These are phyloP conservation scores for Takashimella tepidaria DNA, from an alignment of 1,284 basidiomycete genomes.

Conservation along the genomic window DNA sequence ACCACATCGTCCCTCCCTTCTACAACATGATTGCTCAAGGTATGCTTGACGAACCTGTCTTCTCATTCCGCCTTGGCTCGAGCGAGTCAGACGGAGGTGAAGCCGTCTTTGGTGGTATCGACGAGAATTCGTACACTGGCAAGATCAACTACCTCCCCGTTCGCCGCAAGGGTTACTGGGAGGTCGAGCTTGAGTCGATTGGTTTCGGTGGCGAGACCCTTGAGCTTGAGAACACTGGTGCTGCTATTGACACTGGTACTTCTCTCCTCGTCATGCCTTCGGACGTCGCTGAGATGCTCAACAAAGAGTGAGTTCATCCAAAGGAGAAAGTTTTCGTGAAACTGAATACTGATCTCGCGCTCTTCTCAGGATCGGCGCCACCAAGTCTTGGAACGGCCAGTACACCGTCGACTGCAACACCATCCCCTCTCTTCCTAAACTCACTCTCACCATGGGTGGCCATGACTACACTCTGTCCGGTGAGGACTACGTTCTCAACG, in stretches of 20 bases:
- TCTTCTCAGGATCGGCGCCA: conserved; percentile 69
- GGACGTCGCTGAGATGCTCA: conserved; percentile 96
- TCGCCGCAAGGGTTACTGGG: conserved; percentile 97
- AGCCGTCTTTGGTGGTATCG: conserved; percentile 89
- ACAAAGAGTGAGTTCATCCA: conserved; percentile 61
- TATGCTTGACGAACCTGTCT: conserved; percentile 77
- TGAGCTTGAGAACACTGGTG: conserved; percentile 84
- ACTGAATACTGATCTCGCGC: conserved; percentile 13
- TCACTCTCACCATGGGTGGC: conserved; percentile 78
- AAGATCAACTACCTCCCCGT: conserved; percentile 84
- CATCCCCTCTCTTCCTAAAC: conserved; percentile 75
- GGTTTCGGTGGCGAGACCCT: conserved; percentile 77
- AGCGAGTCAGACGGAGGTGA: conserved; percentile 89
- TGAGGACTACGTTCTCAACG: conserved; percentile 81
- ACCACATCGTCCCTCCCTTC: conserved; percentile 89
- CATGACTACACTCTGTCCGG: conserved; percentile 74
- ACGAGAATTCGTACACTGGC: conserved; percentile 72
- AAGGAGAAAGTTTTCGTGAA: background rate
- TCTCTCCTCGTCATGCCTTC: conserved; percentile 60
- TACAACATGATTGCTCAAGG: conserved; percentile 86
- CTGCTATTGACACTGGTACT: conserved; percentile 86
- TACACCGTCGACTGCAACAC: conserved; percentile 86
- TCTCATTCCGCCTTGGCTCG: conserved; percentile 88
- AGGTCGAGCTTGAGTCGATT: conserved; percentile 86
- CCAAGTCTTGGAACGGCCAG: conserved; percentile 89